Evolutionary conservation across 2,329 filamentous ascomycete genomes (phyloP).

Genomic region (Hypoxylon sp.): DNA sequence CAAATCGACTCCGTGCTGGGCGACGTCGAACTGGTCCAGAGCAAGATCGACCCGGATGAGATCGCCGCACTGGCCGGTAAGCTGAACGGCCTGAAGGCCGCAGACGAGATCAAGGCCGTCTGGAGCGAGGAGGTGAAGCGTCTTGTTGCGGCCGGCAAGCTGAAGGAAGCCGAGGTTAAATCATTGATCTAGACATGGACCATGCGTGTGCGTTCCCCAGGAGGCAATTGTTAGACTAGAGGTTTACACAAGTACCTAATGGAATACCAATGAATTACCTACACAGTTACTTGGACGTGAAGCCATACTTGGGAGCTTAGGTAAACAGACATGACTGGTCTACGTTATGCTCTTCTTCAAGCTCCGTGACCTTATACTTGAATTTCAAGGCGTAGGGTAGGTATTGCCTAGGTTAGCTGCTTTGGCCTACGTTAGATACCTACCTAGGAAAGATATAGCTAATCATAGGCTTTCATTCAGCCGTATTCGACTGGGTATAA

Average conservation of each 20-base stretch:
- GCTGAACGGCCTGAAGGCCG: slow-evolving; percentile 82
- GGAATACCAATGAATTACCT: slow-evolving; percentile 9
- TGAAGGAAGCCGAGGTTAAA: slow-evolving; percentile 87
- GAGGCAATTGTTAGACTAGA: not conserved
- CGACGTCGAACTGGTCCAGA: slow-evolving; percentile 88
- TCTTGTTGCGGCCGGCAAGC: slow-evolving; percentile 83
- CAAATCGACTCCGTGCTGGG: slow-evolving; percentile 85
- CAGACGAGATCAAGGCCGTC: slow-evolving; percentile 85
- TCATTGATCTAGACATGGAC: slow-evolving; percentile 55
- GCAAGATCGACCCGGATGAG: slow-evolving; percentile 91
- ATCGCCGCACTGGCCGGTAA: slow-evolving; percentile 85
- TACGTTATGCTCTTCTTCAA: not conserved
- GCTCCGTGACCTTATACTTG: not conserved
- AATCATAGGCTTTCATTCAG: not conserved
- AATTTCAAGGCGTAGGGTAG: not conserved
- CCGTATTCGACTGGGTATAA: not conserved
- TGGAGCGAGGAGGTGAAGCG: slow-evolving; percentile 84
- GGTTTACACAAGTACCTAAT: slow-evolving; percentile 10
- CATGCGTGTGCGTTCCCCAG: not conserved
- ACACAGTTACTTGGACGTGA: not conserved
- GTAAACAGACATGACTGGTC: not conserved
- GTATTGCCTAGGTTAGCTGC: not conserved
- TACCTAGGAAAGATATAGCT: not conserved
- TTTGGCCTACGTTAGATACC: not conserved
- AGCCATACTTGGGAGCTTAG: not conserved